Percentiles rank a stretch among this genome's conserved stretches.
phyloP scores from a whole-genome alignment of 2,329 filamentous ascomycete species.

The Fusarium sp. region DNA sequence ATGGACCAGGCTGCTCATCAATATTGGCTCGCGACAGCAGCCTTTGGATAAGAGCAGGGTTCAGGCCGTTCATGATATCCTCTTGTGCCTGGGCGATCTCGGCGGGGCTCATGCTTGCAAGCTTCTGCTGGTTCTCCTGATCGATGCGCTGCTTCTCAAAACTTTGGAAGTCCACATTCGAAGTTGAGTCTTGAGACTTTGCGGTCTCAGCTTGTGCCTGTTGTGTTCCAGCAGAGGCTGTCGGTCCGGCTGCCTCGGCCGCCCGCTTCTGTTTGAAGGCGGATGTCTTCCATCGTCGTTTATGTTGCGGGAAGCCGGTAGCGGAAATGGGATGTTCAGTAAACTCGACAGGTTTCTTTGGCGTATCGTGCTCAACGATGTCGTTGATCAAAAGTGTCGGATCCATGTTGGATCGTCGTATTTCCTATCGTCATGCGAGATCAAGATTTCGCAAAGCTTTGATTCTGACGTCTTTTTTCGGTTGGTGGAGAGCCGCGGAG shows the following conservation, averaged over 20 bases:
- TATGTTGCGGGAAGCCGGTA: constrained; percentile 91
- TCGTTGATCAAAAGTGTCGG: constrained; percentile 77
- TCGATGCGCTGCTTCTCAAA: constrained; percentile 82
- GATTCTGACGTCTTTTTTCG: constrained; percentile 41
- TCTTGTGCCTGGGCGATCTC: constrained; percentile 86
- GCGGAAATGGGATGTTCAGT: constrained; percentile 62
- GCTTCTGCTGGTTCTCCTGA: constrained; percentile 80
- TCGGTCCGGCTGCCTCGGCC: constrained; percentile 38
- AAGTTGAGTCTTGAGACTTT: constrained; percentile 1
- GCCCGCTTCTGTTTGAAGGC: constrained; percentile 78
- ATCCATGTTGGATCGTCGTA: constrained; percentile 51
- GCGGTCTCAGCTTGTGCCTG: background rate
- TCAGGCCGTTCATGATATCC: constrained; percentile 84
- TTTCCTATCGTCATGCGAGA: constrained; percentile 9
- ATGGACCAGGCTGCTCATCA: constrained; percentile 68
- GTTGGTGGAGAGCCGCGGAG: constrained; percentile 40
- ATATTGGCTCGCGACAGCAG: constrained; percentile 84
- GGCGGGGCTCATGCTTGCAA: constrained; percentile 83
- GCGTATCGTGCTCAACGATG: constrained; percentile 80
- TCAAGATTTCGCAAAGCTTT: constrained; percentile 13
- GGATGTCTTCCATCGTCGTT: constrained; percentile 80
- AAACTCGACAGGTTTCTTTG: constrained; percentile 73
- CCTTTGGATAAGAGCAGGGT: constrained; percentile 81
- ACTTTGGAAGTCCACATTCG: constrained; percentile 54
- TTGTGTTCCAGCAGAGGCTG: constrained; percentile 10